These are phyloP conservation scores for Hyaloscypha finlandica DNA, from an alignment of 495 filamentous ascomycete genomes.

Conservation along the genomic window DNA sequence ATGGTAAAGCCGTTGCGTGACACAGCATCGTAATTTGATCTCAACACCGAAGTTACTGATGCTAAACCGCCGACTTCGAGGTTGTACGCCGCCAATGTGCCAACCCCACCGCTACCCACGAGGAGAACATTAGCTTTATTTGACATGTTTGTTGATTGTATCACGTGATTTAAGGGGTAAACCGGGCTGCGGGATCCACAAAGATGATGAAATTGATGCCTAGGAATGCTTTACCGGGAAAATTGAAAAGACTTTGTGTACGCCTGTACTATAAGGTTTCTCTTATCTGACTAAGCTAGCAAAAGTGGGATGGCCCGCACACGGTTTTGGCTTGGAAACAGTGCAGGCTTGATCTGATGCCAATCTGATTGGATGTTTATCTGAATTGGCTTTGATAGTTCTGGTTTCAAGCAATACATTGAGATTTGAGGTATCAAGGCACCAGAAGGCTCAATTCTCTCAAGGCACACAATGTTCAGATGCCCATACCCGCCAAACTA, in stretches of 20 bases:
- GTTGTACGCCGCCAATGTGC: slow-evolving; percentile 40
- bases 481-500: too few species aligned
- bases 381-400: too few species aligned
- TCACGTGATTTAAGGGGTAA: slow-evolving; percentile 23
- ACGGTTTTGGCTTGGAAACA: neutral
- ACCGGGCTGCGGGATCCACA: neutral
- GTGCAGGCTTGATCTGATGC: too few species aligned
- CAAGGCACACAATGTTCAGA: too few species aligned
- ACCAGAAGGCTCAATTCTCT: too few species aligned
- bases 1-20: slow-evolving; percentile 34
- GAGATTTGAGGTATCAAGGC: too few species aligned
- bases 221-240: neutral
- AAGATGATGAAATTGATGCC: neutral
- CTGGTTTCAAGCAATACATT: too few species aligned
- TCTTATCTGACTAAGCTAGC: neutral
- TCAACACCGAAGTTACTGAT: slow-evolving; percentile 37
- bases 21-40: slow-evolving; percentile 38
- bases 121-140: slow-evolving; percentile 34
- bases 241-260: neutral
- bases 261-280: neutral
- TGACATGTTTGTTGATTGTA: slow-evolving; percentile 1
- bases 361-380: too few species aligned
- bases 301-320: neutral
- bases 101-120: slow-evolving; percentile 41
- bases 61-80: slow-evolving; percentile 38